Base-by-base conservation (phyloP, 352 stramenopile species). In the Phytophthora lateralis region DNA sequence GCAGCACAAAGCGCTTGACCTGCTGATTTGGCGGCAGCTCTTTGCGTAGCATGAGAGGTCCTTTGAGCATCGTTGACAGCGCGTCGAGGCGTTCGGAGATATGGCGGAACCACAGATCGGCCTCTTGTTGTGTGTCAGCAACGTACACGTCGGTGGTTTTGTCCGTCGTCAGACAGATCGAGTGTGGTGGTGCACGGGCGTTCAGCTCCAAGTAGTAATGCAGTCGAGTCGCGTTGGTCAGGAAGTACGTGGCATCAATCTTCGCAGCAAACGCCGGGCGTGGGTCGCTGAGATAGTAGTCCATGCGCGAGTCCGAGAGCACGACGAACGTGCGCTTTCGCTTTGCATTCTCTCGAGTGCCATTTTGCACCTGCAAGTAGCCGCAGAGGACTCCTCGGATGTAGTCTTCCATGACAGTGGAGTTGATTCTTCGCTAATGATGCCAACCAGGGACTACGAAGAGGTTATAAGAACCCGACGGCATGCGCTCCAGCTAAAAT, bases 291-390 rank as follows among this genome's bases (percentile, higher is more conserved):
- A 66, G 44, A 52, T 91, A 93, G 55, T 87, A 91, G 57, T 91
- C 85, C 52, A 91, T 79, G 3, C 82, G 80, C n/a, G 85, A 80
- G 42, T 90, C 80, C 4, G 82, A 88, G 17, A 93, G 71, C 62
- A 91, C 79, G 34, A 89, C 69, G 52, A 93, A 93, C 34, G 87
- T 80, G 24, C 79, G 80, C 35, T 54, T 76, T 15, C 71, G 73
- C 62, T 88, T 90, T 35, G 73, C 59, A 49, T 76, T 66, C 41
- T 73, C 71, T 0, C 69, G 66, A 7, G 63, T 76, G 18, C 82
- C 79, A 43, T 70, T 80, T 53, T 89, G 82, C 10, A 89, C 82
- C 12, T 69, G 73, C 52, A 91, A 57, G 47, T 89, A 88, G 15
- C 82, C 82, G 21, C 82, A 91, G 14, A 91, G 46, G 18, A 89